These are phyloP conservation scores for Datisca glomerata DNA, from an alignment of 306 rosid genomes.

Conservation along the genomic window DNA sequence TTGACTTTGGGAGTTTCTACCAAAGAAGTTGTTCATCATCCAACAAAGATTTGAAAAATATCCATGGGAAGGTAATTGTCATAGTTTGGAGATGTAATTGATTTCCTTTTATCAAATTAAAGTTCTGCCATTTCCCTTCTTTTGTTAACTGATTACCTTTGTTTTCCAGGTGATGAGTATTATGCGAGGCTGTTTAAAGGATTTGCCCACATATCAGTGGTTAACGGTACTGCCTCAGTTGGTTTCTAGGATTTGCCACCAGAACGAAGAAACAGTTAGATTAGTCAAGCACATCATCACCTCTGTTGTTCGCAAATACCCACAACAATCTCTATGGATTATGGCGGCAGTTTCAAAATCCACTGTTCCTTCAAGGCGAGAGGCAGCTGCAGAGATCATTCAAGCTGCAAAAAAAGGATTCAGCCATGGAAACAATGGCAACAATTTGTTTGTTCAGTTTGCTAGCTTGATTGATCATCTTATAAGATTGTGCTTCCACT, in stretches of 20 bases:
- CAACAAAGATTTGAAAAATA: constrained; percentile 44
- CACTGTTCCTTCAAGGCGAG: constrained; percentile 81
- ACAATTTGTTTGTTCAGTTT: constrained; percentile 75
- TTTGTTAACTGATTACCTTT: constrained; percentile 8
- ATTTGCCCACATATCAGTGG: constrained; percentile 90
- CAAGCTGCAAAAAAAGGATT: constrained; percentile 75
- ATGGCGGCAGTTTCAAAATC: constrained; percentile 99
- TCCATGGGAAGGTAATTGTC: constrained; percentile 42
- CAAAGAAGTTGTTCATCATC: constrained; percentile 48
- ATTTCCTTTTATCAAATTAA: constrained; percentile 13
- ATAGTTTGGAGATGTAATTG: constrained; percentile 7
- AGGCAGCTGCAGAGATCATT: constrained; percentile 92
- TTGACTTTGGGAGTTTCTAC: constrained; percentile 86
- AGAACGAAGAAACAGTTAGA: constrained; percentile 74
- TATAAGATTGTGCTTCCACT: constrained; percentile 83
- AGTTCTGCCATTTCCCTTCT: constrained; percentile 11
- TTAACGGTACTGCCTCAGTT: constrained; percentile 86
- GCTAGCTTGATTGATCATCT: constrained; percentile 82
- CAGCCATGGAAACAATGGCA: constrained; percentile 52
- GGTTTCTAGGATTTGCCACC: constrained; percentile 98
- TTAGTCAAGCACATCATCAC: constrained; percentile 69
- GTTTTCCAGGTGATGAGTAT: constrained; percentile 46
- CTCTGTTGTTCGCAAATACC: constrained; percentile 73
- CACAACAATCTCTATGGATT: constrained; percentile 93
- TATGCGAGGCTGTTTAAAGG: constrained; percentile 78